Percentiles rank a stretch among this genome's conserved stretches.
These are phyloP conservation scores for Aspergillus luchuensis DNA, from an alignment of 2,329 filamentous ascomycete species.

Conservation along the genomic window DNA sequence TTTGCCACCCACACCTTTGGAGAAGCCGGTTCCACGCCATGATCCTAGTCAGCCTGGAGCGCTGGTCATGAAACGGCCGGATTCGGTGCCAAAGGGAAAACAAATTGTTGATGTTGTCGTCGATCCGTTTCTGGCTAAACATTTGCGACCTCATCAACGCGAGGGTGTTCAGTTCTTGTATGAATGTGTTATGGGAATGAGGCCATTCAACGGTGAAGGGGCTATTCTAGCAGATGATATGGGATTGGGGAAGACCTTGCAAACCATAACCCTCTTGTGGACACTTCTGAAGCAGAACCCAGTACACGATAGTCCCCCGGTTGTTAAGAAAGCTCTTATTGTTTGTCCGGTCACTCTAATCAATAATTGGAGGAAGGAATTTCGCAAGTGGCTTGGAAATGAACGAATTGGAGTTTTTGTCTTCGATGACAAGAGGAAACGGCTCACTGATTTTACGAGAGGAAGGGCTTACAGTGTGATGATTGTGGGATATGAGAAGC, in stretches of 20 bases:
- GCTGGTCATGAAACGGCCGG: conserved; percentile 67
- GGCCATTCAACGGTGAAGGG: conserved; percentile 65
- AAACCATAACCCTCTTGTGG: conserved; percentile 72
- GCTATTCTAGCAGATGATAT: conserved; percentile 75
- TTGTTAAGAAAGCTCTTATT: conserved; percentile 70
- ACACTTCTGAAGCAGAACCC: conserved; percentile 73
- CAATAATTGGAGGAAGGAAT: conserved; percentile 72
- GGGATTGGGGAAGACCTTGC: conserved; percentile 73
- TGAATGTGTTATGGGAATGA: conserved; percentile 75
- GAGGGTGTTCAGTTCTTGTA: conserved; percentile 72
- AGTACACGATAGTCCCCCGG: conserved; percentile 58
- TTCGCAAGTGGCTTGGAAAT: conserved; percentile 72
- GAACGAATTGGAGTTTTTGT: conserved; percentile 71
- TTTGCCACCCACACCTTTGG: conserved; percentile 48
- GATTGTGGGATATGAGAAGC: conserved; percentile 73
- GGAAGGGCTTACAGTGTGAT: conserved; percentile 69
- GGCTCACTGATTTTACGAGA: conserved; percentile 68
- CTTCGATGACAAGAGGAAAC: conserved; percentile 60
- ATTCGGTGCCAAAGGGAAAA: conserved; percentile 59
- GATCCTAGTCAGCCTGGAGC: conserved; percentile 62
- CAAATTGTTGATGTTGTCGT: conserved; percentile 72
- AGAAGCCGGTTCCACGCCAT: conserved; percentile 63
- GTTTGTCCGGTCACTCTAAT: conserved; percentile 73
- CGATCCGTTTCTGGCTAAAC: conserved; percentile 65
- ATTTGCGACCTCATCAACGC: conserved; percentile 67